phyloP scores from a whole-genome alignment of 306 rosid species.

The Medicago ruthenica region DNA sequence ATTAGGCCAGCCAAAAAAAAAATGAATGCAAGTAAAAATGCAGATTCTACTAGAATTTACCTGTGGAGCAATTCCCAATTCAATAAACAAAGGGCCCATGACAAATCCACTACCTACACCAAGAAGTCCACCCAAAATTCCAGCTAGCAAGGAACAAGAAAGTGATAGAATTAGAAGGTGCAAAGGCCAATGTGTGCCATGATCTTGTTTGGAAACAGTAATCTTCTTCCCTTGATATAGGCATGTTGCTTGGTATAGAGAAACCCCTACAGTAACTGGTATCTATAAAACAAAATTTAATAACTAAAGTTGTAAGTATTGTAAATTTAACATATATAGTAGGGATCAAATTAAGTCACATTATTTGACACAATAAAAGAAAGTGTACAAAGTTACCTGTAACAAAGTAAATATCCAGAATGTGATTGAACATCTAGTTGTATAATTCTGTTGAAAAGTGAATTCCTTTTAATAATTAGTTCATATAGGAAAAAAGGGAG shows the following conservation, averaged over 20 bases:
- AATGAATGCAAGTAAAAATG: too few relatives aligned
- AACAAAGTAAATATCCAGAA: conserved; percentile 67
- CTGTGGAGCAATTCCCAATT: conserved; percentile 79
- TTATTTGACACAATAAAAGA: conserved; percentile 1
- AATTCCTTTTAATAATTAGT: conserved; percentile 7
- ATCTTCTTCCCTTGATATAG: conserved; percentile 60
- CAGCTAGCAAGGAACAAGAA: conserved; percentile 62
- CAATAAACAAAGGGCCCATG: conserved; percentile 87
- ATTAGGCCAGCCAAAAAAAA: too few relatives aligned
- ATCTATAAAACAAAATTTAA: conserved; percentile 51
- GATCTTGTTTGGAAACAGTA: conserved; percentile 57
- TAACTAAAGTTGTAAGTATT: neutral
- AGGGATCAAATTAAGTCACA: neutral
- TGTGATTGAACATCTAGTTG: conserved; percentile 60
- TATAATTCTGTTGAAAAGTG: conserved; percentile 48
- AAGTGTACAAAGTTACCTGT: conserved; percentile 57
- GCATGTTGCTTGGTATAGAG: conserved; percentile 63
- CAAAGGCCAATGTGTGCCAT: conserved; percentile 52
- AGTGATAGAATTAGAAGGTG: conserved; percentile 60
- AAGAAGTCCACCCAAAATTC: conserved; percentile 80
- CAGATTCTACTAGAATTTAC: conserved; percentile 37
- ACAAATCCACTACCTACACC: conserved; percentile 87
- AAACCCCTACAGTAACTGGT: conserved; percentile 71
- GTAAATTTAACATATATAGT: too few relatives aligned
- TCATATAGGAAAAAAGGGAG: neutral